Evolutionary conservation across 371 early-diverging fungal species (phyloP).

Genomic region (Coemansia sp.): DNA sequence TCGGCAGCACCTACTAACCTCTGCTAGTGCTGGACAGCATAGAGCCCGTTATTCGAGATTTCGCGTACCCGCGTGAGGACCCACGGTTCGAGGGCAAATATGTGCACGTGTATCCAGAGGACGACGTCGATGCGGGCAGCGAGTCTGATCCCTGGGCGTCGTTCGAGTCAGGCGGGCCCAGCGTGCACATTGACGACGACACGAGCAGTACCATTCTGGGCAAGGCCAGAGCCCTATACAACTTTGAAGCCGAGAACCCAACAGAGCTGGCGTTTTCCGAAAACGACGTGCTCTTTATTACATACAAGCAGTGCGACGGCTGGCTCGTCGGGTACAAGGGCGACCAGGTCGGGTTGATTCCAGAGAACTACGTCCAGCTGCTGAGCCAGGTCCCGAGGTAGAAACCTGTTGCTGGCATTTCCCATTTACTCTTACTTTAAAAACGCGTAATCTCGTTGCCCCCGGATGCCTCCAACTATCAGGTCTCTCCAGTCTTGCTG

Average conservation of each 20-base stretch:
- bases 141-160: conserved; percentile 45
- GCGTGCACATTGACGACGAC: conserved; percentile 25
- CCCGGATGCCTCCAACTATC: neutral
- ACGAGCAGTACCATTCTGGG: conserved; percentile 48
- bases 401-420: neutral
- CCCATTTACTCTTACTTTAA: neutral
- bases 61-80: conserved; percentile 64
- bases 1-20: too few species aligned
- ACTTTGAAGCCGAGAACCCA: conserved; percentile 70
- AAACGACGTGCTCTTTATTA: conserved; percentile 63
- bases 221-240: conserved; percentile 68
- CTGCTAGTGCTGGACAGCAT: neutral
- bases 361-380: conserved; percentile 71
- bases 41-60: conserved; percentile 59
- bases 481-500: neutral
- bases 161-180: conserved; percentile 39
- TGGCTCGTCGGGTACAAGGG: conserved; percentile 70
- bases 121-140: conserved; percentile 45
- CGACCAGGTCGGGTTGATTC: conserved; percentile 66
- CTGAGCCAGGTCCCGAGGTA: conserved; percentile 16
- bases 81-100: conserved; percentile 61
- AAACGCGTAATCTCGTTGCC: too few species aligned
- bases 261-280: conserved; percentile 66
- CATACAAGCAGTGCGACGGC: conserved; percentile 68
- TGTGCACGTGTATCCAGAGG: conserved; percentile 42